Base-by-base conservation (phyloP, 805 yeast species). In the Candida palmyrensis region DNA sequence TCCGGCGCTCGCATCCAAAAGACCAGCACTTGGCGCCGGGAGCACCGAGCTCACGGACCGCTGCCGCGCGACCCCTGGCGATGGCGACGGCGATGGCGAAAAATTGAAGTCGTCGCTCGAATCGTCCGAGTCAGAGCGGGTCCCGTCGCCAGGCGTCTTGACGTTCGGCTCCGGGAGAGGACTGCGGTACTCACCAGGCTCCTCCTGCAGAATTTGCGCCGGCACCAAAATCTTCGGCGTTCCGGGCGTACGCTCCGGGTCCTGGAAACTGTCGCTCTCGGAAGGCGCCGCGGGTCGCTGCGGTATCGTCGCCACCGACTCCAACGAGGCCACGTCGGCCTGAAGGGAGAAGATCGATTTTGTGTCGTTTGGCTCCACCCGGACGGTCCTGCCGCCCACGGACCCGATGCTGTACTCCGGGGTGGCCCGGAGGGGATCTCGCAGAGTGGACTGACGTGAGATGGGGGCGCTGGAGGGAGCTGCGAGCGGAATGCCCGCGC, bases 301-400 rank as follows among this genome's bases (percentile, higher is more conserved):
- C 6, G 34, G 25, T 7, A 31, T 23, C 4, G 34, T 24, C 13
- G 34, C 34, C 14, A 24, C 31, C 22, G 33, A 30, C 20, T 28
- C 31, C 17, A 20, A 18, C 25, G 38, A 35, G 10, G 45, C 40
- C 15, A 50, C 31, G 33, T 57, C 55, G 5, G 58, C 57, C 18
- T 41, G 40, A 11, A 55, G 42, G 3, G 61, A 53, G 19, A 45
- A 51, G 8, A 50, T 43, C 3, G 61, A 55, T 18, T 38, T 40
- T 29, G 48, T 55, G 15, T 31, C 34, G 25, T 6, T 13, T 12
- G n/a, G 11, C n/a, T 9, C 15, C 9, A 21, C 40, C 18, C 28
- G 34, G n/a, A 29, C 36, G 6, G 20, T 24, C 18, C 13, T 24
- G 18, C 28, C 20, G 8, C 15, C 19, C 3, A 31, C 34, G n/a